phyloP scores from a whole-genome alignment of 2,329 filamentous ascomycete species.

The Claviceps cyperi region DNA sequence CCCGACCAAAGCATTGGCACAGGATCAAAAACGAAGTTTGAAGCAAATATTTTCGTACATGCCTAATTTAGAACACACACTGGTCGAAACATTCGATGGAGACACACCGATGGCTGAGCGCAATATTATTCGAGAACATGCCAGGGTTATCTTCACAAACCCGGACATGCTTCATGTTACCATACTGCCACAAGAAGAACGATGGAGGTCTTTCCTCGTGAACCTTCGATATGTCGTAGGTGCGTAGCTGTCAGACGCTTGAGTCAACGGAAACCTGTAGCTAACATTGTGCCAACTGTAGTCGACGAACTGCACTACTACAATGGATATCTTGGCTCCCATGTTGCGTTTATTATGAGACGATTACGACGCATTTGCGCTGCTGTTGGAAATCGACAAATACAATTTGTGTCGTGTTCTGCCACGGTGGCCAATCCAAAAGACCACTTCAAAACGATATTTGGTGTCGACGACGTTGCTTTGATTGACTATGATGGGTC shows the following conservation, averaged over 20 bases:
- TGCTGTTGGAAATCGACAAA: constrained; percentile 68
- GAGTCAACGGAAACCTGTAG: neutral
- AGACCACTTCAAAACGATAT: constrained; percentile 87
- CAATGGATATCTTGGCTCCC: constrained; percentile 85
- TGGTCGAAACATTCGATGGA: constrained; percentile 91
- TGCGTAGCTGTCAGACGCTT: constrained; percentile 10
- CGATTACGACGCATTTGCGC: constrained; percentile 77
- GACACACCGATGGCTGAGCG: constrained; percentile 76
- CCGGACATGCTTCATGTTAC: constrained; percentile 96
- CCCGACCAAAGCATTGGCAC: constrained; percentile 88
- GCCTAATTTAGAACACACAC: constrained; percentile 54
- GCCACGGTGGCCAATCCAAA: constrained; percentile 89
- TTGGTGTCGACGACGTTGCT: constrained; percentile 68
- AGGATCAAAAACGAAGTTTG: constrained; percentile 82
- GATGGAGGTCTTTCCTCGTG: constrained; percentile 77
- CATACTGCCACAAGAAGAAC: constrained; percentile 80
- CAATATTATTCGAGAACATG: constrained; percentile 71
- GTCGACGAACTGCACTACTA: constrained; percentile 91
- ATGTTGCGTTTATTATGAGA: constrained; percentile 90
- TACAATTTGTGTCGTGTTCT: constrained; percentile 91
- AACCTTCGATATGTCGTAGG: constrained; percentile 79
- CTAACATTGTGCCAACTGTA: constrained; percentile 7
- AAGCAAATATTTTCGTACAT: constrained; percentile 75
- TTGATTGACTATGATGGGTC: constrained; percentile 87
- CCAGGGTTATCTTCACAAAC: constrained; percentile 90